These are phyloP conservation scores for Daldinia caldariorum DNA, from an alignment of 495 filamentous ascomycete genomes.

Conservation along the genomic window DNA sequence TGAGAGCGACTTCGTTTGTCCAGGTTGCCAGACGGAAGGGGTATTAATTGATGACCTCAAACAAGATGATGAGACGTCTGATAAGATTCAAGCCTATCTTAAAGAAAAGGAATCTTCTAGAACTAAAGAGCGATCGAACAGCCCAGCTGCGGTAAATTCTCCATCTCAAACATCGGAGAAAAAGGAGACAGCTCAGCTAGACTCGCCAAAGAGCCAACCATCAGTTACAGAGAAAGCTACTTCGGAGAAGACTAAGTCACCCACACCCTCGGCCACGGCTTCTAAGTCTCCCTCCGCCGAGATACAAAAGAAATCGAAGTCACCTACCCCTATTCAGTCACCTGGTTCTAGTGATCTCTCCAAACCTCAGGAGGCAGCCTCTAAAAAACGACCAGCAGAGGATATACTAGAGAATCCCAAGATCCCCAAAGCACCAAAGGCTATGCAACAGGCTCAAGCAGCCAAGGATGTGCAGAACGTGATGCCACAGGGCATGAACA, in stretches of 20 bases:
- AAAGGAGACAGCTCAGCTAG: slow-evolving; percentile 37
- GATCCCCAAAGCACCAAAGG: slow-evolving; percentile 68
- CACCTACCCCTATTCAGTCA: slow-evolving; percentile 42
- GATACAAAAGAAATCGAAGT: slow-evolving; percentile 36
- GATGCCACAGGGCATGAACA: slow-evolving; percentile 50
- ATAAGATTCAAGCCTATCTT: slow-evolving; percentile 82
- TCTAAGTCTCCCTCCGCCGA: slow-evolving; percentile 43
- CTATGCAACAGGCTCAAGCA: slow-evolving; percentile 63
- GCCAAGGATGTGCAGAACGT: slow-evolving; percentile 50
- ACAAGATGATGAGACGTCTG: slow-evolving; percentile 76
- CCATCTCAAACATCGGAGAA: slow-evolving; percentile 41
- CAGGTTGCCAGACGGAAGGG: slow-evolving; percentile 86
- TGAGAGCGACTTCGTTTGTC: slow-evolving; percentile 96
- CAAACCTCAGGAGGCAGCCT: slow-evolving; percentile 52
- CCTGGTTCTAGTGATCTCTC: slow-evolving; percentile 50
- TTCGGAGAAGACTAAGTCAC: slow-evolving; percentile 50
- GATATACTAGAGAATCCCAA: slow-evolving; percentile 72
- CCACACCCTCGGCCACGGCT: slow-evolving; percentile 45
- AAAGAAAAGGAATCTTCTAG: slow-evolving; percentile 72
- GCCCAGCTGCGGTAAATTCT: slow-evolving; percentile 48
- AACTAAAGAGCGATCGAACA: slow-evolving; percentile 56
- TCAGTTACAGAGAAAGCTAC: slow-evolving; percentile 43
- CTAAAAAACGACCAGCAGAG: slow-evolving; percentile 85
- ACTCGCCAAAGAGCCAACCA: slow-evolving; percentile 29
- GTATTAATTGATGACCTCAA: slow-evolving; percentile 92